Base-by-base conservation (phyloP, 805 yeast genomes). In the Ogataea zsoltii region DNA sequence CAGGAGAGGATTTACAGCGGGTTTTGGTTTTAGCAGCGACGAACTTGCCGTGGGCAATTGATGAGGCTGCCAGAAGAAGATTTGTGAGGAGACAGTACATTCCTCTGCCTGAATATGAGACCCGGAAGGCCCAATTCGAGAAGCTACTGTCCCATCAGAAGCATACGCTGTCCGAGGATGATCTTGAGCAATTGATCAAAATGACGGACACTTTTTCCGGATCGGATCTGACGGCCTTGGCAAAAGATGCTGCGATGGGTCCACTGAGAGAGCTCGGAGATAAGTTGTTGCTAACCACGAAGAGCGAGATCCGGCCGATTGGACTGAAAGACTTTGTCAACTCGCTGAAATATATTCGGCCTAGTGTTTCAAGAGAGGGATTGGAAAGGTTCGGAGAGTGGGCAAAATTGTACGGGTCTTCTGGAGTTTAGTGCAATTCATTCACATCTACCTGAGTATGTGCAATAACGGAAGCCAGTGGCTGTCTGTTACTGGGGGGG, bases 201-300 rank as follows among this genome's bases (percentile, higher is more conserved):
- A 62, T 86, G 55, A 90, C 98, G 0, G 67, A 63, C 7, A 61
- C 63, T 3, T 89, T 83, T 65, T 87, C 96, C n/a, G 97, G 97
- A 2, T 83, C 94, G 53, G 99, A 92, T 66, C 77, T 92, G 34
- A 90, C 97, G 0, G 91, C 96, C 1, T 67, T 92, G 49, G 96
- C 97, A 1, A 94, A 91, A 65, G 97, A 92, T 63, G 95, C 97
- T 2, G 97, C 99, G 1, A 91, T 92, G 97, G 97, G 97, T 1
- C 98, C 99, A 1, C 70, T 94, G 30, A 75, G 99, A 51, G 85
- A 89, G 33, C 69, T 92, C 18, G 97, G 98, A 2, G 97, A 92
- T 48, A 82, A 84, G 37, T 75, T 92, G 44, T 71, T 92, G 51
- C 65, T 70, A 60, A 77, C 83, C 1, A 75, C 88, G 2, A 82